These are phyloP conservation scores for Sporothrix mexicana DNA, from an alignment of 2,329 filamentous ascomycete genomes.

Conservation along the genomic window DNA sequence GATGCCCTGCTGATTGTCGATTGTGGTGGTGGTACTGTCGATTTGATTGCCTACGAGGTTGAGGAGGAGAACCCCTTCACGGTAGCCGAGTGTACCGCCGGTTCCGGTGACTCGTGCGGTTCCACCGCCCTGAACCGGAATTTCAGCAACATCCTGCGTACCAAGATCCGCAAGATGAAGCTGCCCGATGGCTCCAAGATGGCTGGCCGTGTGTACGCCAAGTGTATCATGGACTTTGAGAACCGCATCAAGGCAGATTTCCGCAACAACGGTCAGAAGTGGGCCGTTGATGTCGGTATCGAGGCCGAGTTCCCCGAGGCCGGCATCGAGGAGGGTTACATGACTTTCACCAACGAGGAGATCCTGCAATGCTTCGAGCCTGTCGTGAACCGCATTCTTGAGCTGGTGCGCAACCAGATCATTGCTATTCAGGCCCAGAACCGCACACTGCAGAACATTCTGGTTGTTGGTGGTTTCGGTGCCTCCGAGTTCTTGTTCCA, in stretches of 20 bases:
- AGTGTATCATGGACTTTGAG: conserved; percentile 99
- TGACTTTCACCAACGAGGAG: conserved; percentile 99
- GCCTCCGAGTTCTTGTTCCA: conserved; percentile 99
- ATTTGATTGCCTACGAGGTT: conserved; percentile 98
- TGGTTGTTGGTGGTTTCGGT: conserved; percentile 97
- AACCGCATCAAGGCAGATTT: conserved; percentile 99
- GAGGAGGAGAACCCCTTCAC: conserved; percentile 98
- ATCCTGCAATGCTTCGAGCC: conserved; percentile 99
- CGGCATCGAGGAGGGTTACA: conserved; percentile 97
- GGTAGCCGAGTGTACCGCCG: conserved; percentile 94
- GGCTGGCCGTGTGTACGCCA: conserved; percentile 96
- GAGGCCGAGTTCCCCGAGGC: conserved; percentile 98
- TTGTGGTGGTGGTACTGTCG: conserved; percentile 96
- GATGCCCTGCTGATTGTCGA: conserved; percentile 98
- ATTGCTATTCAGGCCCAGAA: conserved; percentile 99
- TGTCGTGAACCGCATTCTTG: conserved; percentile 94
- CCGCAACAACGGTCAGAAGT: conserved; percentile 98
- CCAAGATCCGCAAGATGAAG: conserved; percentile 99
- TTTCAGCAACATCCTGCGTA: conserved; percentile 96
- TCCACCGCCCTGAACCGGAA: conserved; percentile 98
- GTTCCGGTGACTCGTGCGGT: conserved; percentile 95
- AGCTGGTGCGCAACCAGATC: conserved; percentile 96
- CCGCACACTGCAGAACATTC: conserved; percentile 88
- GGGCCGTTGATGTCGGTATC: conserved; percentile 98
- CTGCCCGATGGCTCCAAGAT: conserved; percentile 95